These are phyloP conservation scores for Eucalyptus sideroxylon DNA, from an alignment of 345 rosid genomes.

Conservation along the genomic window DNA sequence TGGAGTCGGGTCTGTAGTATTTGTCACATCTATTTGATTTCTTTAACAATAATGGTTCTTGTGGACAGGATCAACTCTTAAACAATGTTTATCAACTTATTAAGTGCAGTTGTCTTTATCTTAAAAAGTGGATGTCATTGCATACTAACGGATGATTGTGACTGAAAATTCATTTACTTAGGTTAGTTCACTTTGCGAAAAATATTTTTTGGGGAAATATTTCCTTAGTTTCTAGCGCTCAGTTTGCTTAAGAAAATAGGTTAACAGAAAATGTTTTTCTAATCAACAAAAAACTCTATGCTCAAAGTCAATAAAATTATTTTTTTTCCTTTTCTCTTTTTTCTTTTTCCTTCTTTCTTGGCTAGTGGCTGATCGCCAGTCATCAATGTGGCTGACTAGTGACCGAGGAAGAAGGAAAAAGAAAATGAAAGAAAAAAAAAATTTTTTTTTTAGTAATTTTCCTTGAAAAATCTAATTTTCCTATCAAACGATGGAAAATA, in stretches of 20 bases:
- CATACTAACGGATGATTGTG: background rate
- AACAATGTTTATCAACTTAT: background rate
- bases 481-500: background rate
- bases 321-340: too few relatives aligned
- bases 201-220: too few relatives aligned
- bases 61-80: background rate
- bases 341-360: too few relatives aligned
- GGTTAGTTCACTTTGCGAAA: background rate
- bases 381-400: too few relatives aligned
- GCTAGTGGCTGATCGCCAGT: too few relatives aligned
- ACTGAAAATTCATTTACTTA: background rate
- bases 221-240: too few relatives aligned
- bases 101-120: background rate
- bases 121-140: background rate
- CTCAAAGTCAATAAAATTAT: background rate
- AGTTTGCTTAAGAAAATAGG: background rate
- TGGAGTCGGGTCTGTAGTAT: background rate
- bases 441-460: too few relatives aligned
- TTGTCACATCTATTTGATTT: background rate
- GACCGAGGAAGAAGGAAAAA: too few relatives aligned
- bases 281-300: too few relatives aligned
- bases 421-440: too few relatives aligned
- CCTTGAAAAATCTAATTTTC: background rate
- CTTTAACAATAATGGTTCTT: background rate
- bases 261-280: background rate